Evolutionary conservation across 805 yeast genomes (phyloP), one percentile per base, ranked within the genome.

Genomic region (Yamadazyma laniorum): DNA sequence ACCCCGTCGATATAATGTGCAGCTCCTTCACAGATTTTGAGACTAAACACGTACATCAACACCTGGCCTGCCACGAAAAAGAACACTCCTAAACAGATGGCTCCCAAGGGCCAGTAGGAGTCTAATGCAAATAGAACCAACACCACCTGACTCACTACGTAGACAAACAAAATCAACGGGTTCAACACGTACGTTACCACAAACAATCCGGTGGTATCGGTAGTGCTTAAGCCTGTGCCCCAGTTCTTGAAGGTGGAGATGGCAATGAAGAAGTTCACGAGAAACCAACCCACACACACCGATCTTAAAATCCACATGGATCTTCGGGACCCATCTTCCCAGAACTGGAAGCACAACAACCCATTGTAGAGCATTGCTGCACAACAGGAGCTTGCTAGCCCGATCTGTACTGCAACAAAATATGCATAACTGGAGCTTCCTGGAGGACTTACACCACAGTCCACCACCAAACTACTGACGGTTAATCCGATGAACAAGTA

Each of bases 361-460:
- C 97, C 96, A 43, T 83, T 82, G 37, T 79, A 67, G 55, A 85
- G 64, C 37, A 91, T 59, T 28, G 84, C 62, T 69, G 82, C 70
- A 53, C 95, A 85, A 23, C 81, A 73, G 0, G 85, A 82, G 9
- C 89, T 79, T 0, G 84, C 73, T 14, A 86, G 52, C 0, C 91
- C 96, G 16, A 82, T 57, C 58, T 91, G 97, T 5, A 82, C 69
- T 11, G 93, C 79, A 4, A 87, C 96, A 57, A 90, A 85, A 58
- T 84, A 89, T 1, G 87, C 84, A 55, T 79, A 91, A 3, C 87
- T 69, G 2, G 55, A 53, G 2, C 93, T 77, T 2, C 90, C 84
- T 1, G 95, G 93, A 1, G 98, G 96, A 9, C 85, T 74, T 1
- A 91, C 96, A 14, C 98, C 98, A 47, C 95, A 81, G 54, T 91